phyloP scores from a whole-genome alignment of 805 yeast genomes.

The Candida montana region DNA sequence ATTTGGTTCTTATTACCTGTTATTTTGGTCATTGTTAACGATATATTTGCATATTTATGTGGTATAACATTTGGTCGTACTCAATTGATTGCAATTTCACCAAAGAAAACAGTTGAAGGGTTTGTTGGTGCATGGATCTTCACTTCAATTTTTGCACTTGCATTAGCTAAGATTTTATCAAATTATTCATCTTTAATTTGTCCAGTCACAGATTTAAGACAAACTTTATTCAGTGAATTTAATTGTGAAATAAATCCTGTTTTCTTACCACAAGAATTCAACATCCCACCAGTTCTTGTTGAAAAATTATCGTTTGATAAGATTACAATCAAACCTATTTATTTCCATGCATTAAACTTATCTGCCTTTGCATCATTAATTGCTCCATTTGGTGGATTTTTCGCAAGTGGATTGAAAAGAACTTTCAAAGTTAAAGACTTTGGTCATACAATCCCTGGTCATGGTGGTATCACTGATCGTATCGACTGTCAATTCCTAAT shows the following conservation, averaged over 20 bases:
- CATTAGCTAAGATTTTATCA: conserved; percentile 59
- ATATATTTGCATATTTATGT: conserved; percentile 93
- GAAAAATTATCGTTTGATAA: conserved; percentile 41
- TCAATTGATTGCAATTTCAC: conserved; percentile 87
- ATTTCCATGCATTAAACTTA: conserved; percentile 78
- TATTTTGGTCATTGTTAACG: conserved; percentile 87
- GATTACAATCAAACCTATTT: conserved; percentile 74
- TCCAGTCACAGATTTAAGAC: conserved; percentile 67
- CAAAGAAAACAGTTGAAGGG: conserved; percentile 97
- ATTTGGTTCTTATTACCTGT: conserved; percentile 94
- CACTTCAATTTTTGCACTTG: conserved; percentile 69
- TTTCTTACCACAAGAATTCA: conserved; percentile 75
- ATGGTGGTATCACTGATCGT: conserved; percentile 96
- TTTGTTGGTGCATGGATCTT: conserved; percentile 97
- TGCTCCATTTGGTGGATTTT: conserved; percentile 98
- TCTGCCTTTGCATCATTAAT: conserved; percentile 94
- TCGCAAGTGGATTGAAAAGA: conserved; percentile 95
- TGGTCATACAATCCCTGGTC: conserved; percentile 98
- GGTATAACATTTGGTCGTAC: conserved; percentile 96
- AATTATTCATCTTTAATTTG: conserved; percentile 76
- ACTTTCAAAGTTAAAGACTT: conserved; percentile 95
- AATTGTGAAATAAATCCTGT: conserved; percentile 84
- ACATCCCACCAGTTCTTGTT: conserved; percentile 64
- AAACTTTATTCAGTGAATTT: conserved; percentile 55
- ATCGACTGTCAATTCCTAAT: conserved; percentile 96